Base-by-base conservation (phyloP, 1,284 basidiomycete genomes). In the Ganoderma leucocontextum region DNA sequence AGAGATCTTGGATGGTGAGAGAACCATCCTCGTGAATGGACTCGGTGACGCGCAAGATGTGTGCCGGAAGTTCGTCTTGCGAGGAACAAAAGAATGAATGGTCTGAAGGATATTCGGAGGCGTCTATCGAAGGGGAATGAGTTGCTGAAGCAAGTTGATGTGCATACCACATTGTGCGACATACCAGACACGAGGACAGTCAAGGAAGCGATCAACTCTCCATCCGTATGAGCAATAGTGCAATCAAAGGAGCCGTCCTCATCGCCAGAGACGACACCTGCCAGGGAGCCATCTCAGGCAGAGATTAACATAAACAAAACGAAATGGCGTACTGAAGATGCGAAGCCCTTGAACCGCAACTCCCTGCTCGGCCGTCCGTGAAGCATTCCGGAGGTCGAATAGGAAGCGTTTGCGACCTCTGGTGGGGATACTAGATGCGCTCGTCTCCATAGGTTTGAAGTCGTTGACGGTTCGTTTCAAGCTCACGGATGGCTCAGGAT, bases 211-310 rank as follows among this genome's bases (percentile, higher is more conserved):
- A 84, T 72, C 53, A 78, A 78, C 59, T 80, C 72, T 22, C 77
- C 79, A 55, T 75, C 74, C 12, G 70, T 61, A 49, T 83, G 77
- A 39, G 77, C 71, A n/a, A 90, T 78, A 12, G 74, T 72, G 41
- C 88, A 78, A 63, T 87, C 83, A 39, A 91, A 79, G 13, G 84
- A 82, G 22, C 88, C 88, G 69, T 90, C 89, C 58, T 90, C 89
- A n/a, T 90, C 88, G 29, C 88, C 88, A 33, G 80, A 60, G n/a
- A 78, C 75, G 39, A 88, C 72, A 65, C 78, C 88, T 89, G 70
- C 19, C 29, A 22, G 29, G 36, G 58, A 25, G 33, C 29, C 17
- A 17, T 60, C 42, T 15, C 35, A 59, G 58, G 49, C 33, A 22
- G 17, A 55, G 58, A 47, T 42, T 59, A 36, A 41, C 38, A 47